A percentile compares a stretch with the other conserved stretches of the same genome.
Conservation (phyloP, 768 basidiomycete species). For the Tubosaeta sp. region DNA sequence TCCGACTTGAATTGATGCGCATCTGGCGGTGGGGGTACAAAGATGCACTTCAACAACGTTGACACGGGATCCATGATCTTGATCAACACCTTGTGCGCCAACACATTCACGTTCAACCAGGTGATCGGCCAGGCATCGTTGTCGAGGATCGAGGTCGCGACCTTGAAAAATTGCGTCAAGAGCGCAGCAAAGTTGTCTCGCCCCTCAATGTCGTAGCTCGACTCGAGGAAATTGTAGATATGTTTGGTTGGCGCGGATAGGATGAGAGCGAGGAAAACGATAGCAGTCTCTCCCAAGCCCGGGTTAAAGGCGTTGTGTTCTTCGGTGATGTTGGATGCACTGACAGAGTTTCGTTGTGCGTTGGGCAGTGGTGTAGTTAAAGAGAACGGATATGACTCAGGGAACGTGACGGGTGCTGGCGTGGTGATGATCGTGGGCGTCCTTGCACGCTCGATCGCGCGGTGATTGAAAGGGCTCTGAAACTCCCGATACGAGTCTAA, state of each 20-base stretch:
- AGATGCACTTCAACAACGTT: conserved; percentile 71
- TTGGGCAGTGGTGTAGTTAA: conserved; percentile 67
- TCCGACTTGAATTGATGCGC: conserved; percentile 65
- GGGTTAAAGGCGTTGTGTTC: conserved; percentile 60
- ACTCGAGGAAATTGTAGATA: conserved; percentile 74
- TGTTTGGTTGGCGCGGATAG: conserved; percentile 75
- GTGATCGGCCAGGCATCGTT: conserved; percentile 85
- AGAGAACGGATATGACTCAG: conserved; percentile 91
- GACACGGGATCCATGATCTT: conserved; percentile 85
- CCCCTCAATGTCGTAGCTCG: conserved; percentile 85
- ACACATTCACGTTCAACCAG: conserved; percentile 89
- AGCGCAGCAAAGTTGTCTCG: conserved; percentile 68
- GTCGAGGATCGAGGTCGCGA: conserved; percentile 73
- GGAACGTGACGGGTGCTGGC: conserved; percentile 76
- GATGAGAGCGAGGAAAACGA: conserved; percentile 78
- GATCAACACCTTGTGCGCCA: conserved; percentile 83
- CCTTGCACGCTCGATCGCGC: conserved; percentile 65
- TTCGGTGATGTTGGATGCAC: conserved; percentile 39
- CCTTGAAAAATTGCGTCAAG: conserved; percentile 75
- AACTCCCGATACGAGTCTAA: conserved; percentile 87
- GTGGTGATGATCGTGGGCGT: conserved; percentile 56
- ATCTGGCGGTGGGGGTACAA: conserved; percentile 66
- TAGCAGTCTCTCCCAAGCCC: conserved; percentile 78
- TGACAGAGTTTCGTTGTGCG: conserved; percentile 39
- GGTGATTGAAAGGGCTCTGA: conserved; percentile 59